Conservation (phyloP, 1,284 basidiomycete species). For the Ganoderma boninense region DNA sequence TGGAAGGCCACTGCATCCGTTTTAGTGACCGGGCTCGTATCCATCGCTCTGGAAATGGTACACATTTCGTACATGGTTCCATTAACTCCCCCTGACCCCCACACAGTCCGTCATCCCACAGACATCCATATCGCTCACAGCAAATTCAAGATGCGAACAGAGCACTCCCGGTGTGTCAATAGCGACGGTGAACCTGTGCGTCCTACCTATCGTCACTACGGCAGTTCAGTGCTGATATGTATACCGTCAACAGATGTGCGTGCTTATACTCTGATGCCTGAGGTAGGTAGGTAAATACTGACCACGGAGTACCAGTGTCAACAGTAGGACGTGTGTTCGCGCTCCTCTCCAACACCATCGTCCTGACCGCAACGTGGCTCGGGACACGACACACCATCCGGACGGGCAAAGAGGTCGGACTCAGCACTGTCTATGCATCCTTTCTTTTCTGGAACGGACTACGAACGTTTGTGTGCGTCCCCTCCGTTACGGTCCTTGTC, state of each 20-base stretch:
- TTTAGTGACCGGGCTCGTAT: not conserved
- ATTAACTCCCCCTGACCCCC: not conserved
- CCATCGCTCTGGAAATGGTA: not conserved
- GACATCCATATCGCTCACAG: not conserved
- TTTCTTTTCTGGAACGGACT: slow-evolving; percentile 3
- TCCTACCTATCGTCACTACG: not conserved
- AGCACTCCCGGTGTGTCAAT: not conserved
- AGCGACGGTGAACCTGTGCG: not conserved
- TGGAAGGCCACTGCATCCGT: not conserved
- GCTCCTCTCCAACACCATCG: not conserved
- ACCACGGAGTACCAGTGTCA: not conserved
- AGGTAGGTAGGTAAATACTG: not conserved
- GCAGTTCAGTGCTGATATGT: not conserved
- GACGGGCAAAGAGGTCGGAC: not conserved
- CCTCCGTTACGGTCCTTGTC: not conserved
- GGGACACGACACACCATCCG: not conserved
- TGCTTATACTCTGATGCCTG: not conserved
- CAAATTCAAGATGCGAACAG: not conserved
- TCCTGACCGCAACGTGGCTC: not conserved
- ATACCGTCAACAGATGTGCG: not conserved
- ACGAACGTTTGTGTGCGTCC: not conserved
- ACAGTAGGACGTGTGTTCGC: not conserved
- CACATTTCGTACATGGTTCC: not conserved
- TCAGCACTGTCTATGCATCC: not conserved
- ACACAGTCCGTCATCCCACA: not conserved